Evolutionary conservation across 352 stramenopile species (phyloP).

Genomic region (Phytophthora brassicae): DNA sequence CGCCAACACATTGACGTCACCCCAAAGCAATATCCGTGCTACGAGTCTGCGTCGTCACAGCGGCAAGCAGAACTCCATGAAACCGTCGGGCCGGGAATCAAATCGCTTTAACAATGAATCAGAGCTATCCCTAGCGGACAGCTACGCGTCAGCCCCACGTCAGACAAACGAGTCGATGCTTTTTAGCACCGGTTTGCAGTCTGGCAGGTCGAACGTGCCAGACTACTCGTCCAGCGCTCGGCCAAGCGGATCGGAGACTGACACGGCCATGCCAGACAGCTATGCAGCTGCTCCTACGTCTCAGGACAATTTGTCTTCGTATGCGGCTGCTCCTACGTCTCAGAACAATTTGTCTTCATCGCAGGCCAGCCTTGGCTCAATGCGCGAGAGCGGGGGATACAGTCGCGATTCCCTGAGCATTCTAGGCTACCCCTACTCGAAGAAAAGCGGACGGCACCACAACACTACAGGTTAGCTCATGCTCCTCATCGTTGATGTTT

Average conservation of each 20-base stretch:
- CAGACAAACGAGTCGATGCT: conserved; percentile 34
- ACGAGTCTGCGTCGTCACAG: conserved; percentile 57
- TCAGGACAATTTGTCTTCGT: no score
- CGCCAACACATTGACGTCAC: conserved; percentile 57
- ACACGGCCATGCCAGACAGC: conserved; percentile 18
- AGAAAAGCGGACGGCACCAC: conserved; percentile 66
- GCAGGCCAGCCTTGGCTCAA: conserved; percentile 36
- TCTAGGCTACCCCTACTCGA: conserved; percentile 82
- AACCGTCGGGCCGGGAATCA: conserved; percentile 23
- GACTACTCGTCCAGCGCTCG: conserved; percentile 22
- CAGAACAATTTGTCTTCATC: conserved; percentile 30
- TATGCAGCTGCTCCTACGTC: conserved; percentile 20
- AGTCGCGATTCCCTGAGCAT: conserved; percentile 78
- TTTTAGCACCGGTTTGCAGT: conserved; percentile 28
- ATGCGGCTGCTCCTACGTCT: conserved; percentile 18
- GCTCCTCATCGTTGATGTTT: conserved; percentile 15
- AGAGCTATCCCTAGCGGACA: conserved; percentile 29
- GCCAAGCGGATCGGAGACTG: conserved; percentile 13
- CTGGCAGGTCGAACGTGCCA: conserved; percentile 12
- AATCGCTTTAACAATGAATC: conserved; percentile 29
- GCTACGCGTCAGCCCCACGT: conserved; percentile 34
- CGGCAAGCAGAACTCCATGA: conserved; percentile 39
- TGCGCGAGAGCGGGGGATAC: conserved; percentile 63
- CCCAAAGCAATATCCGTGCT: conserved; percentile 71
- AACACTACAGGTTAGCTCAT: conserved; percentile 47